A percentile compares a stretch with the other conserved stretches of the same genome.
These are phyloP conservation scores for Raffaelea arxii DNA, from an alignment of 2,329 filamentous ascomycete genomes.

Conservation along the genomic window DNA sequence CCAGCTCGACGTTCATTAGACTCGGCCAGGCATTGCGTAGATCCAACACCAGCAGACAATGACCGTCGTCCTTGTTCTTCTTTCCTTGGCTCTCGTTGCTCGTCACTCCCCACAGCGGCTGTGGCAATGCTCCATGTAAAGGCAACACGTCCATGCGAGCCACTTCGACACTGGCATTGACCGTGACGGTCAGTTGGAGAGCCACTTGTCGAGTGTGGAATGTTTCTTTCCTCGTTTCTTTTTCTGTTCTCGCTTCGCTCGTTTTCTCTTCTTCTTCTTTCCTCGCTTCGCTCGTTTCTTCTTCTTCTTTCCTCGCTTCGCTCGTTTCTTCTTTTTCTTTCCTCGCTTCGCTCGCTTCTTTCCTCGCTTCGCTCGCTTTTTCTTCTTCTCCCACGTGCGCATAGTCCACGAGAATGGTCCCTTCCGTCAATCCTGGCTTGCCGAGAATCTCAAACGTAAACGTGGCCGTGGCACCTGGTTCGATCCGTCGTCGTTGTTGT, in stretches of 20 bases:
- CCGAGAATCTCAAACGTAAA: slow-evolving; percentile 82
- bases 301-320: too few relatives aligned
- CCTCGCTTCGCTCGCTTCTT: slow-evolving; percentile 58
- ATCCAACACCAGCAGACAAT: slow-evolving; percentile 74
- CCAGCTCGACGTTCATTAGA: slow-evolving; percentile 57
- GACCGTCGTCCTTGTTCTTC: slow-evolving; percentile 32
- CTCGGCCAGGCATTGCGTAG: slow-evolving; percentile 85
- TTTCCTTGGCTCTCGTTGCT: slow-evolving; percentile 14
- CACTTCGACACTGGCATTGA: slow-evolving; percentile 83
- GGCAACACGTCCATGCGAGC: slow-evolving; percentile 70
- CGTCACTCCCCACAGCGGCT: slow-evolving; percentile 51
- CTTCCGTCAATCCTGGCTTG: slow-evolving; percentile 73
- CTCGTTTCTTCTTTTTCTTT: too few relatives aligned
- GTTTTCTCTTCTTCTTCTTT: too few relatives aligned
- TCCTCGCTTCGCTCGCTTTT: too few relatives aligned
- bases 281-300: slow-evolving; percentile 58
- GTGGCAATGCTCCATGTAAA: slow-evolving; percentile 57
- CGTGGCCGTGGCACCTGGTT: slow-evolving; percentile 54
- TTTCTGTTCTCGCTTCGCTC: too few relatives aligned
- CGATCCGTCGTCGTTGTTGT: slow-evolving; percentile 41
- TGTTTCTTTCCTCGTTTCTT: slow-evolving; percentile 56
- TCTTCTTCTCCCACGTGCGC: slow-evolving; percentile 63
- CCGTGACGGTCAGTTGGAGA: slow-evolving; percentile 74
- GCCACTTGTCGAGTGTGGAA: slow-evolving; percentile 81
- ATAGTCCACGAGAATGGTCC: slow-evolving; percentile 77